These are phyloP conservation scores for Candida neerlandica DNA, from an alignment of 1,139 yeast genomes.

Conservation along the genomic window DNA sequence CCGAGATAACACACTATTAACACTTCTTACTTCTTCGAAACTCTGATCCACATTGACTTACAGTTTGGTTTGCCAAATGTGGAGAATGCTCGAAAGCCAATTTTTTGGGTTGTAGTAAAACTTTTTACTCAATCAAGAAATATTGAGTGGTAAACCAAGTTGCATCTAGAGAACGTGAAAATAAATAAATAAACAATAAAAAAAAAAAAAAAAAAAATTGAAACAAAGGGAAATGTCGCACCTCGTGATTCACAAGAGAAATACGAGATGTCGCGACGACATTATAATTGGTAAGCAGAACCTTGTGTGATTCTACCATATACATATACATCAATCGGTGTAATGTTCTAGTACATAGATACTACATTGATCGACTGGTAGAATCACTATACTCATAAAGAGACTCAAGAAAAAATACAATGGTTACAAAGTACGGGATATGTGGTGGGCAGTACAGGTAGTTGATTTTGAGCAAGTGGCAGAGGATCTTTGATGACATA, in stretches of 20 bases:
- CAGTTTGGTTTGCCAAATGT: background rate
- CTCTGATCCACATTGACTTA: background rate
- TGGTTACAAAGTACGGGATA: no score
- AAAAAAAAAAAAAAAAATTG: no score
- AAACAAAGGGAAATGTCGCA: no score
- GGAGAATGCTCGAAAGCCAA: background rate
- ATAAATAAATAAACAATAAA: background rate
- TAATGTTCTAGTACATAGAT: no score
- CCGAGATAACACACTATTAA: background rate
- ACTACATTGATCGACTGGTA: no score
- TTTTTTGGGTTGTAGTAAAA: background rate
- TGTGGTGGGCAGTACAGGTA: no score
- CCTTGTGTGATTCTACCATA: no score
- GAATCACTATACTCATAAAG: no score
- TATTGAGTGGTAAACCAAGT: background rate
- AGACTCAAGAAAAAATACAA: no score
- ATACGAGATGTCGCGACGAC: background rate
- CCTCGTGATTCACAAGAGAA: background rate
- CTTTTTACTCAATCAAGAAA: slow-evolving; percentile 2
- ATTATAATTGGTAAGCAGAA: background rate
- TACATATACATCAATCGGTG: no score
- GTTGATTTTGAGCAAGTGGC: no score
- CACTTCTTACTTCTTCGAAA: background rate
- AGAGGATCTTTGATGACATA: no score
- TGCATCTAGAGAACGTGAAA: background rate